A percentile compares a stretch with the other conserved stretches of the same genome.
These are phyloP conservation scores for Buxus sempervirens DNA, from an alignment of 164 flowering plant species.

Conservation along the genomic window DNA sequence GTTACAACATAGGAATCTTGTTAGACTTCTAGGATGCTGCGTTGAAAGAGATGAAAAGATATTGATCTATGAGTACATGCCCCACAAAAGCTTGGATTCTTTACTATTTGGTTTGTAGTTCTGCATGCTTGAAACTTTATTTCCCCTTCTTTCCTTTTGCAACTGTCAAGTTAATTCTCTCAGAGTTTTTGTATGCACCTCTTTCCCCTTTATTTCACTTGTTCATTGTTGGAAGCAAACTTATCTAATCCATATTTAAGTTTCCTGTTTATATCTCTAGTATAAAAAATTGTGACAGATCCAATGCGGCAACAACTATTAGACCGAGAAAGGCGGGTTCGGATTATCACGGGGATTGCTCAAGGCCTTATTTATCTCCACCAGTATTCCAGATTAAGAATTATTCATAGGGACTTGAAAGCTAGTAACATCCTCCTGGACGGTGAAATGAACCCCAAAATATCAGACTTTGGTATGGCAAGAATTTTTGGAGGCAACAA, in stretches of 20 bases:
- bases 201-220: no score
- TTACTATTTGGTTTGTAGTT: slow-evolving; percentile 1
- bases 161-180: no score
- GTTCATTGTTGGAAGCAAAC: no score
- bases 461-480: slow-evolving; percentile 26
- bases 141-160: no score
- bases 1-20: slow-evolving; percentile 14
- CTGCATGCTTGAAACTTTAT: no score
- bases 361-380: slow-evolving; percentile 27
- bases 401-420: slow-evolving; percentile 22
- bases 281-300: slow-evolving; percentile 5
- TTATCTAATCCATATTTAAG: no score
- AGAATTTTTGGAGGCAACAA: slow-evolving; percentile 21
- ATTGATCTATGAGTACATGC: slow-evolving; percentile 3
- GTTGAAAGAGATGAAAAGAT: slow-evolving; percentile 4
- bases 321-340: slow-evolving; percentile 14
- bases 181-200: no score
- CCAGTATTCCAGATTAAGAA: slow-evolving; percentile 18
- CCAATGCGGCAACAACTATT: slow-evolving; percentile 6
- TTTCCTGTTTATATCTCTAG: no score
- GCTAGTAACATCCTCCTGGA: slow-evolving; percentile 26
- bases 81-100: neutral
- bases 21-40: slow-evolving; percentile 15
- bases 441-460: slow-evolving; percentile 19
- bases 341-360: slow-evolving; percentile 20